phyloP scores from a whole-genome alignment of 1,284 basidiomycete species.

The Erythrobasidium hasegawianum region DNA sequence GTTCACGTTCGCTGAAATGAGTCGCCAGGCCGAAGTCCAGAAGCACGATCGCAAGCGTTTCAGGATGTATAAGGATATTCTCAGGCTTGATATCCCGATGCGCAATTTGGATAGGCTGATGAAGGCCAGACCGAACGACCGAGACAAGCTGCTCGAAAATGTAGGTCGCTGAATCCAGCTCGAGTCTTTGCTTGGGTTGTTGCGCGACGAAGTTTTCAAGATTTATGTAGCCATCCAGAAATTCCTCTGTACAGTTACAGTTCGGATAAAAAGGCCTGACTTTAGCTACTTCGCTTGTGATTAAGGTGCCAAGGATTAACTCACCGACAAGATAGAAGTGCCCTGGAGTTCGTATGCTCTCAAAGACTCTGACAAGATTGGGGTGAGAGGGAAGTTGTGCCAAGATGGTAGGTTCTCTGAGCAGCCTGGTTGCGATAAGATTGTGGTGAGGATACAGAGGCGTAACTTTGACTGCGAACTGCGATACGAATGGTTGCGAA shows the following conservation, averaged over 20 bases:
- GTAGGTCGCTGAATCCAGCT: constrained; percentile 46
- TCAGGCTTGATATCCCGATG: constrained; percentile 58
- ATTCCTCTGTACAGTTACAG: constrained; percentile 53
- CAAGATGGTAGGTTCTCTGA: constrained; percentile 57
- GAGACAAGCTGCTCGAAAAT: constrained; percentile 56
- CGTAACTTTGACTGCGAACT: constrained; percentile 58
- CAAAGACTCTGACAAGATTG: constrained; percentile 56
- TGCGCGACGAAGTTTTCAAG: constrained; percentile 44
- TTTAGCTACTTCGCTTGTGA: too few species aligned
- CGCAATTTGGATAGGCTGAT: constrained; percentile 54
- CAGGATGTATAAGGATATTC: constrained; percentile 52
- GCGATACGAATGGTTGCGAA: not conserved
- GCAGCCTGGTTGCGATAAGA: constrained; percentile 55
- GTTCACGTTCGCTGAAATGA: constrained; percentile 55
- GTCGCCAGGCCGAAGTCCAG: constrained; percentile 59
- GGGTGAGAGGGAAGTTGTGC: constrained; percentile 57
- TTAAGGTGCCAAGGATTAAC: too few species aligned
- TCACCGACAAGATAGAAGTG: constrained; percentile 58
- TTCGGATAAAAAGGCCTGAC: too few species aligned
- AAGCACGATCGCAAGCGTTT: constrained; percentile 50
- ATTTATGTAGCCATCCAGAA: constrained; percentile 52
- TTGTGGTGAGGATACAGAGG: constrained; percentile 59
- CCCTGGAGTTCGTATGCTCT: constrained; percentile 55
- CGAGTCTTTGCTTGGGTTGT: constrained; percentile 43
- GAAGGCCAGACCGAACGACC: constrained; percentile 55